Evolutionary conservation across 2,329 filamentous ascomycete genomes (phyloP), one percentile per base, ranked within the genome.

Genomic region (Blumeria hordei): DNA sequence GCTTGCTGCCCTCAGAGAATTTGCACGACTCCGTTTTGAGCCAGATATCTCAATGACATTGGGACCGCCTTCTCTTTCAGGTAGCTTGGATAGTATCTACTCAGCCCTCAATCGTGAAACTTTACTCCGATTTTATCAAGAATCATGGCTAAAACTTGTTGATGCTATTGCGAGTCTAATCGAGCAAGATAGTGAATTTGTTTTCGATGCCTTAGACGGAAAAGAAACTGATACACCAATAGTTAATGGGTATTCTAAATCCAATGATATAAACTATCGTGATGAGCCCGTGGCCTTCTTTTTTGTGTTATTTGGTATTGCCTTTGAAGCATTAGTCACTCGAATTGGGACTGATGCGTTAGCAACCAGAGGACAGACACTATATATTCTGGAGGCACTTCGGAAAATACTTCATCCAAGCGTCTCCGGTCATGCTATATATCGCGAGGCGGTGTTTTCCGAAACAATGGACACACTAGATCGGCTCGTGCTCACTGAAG

Each of bases 201-300:
- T 98, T 3, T 98, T 98, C 64, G 88, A 95, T 67, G 92, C 92
- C 0, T 71, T 98, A 6, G 92, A 98, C 64, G 88, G 88, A 54
- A 94, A 92, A 64, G 76, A 78, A 62, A 70, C 72, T 9, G 74
- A 69, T 21, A 62, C 60, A 21, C 61, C 63, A 35, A 54, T 59
- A 18, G 62, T 59, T 6, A 64, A 67, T 57, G 72, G 71, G 2
- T 70, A 75, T 45, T 70, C 72, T 14, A 85, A 83, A 65, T 76
- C 74, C 3, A 74, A 81, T 52, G 85, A 90, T 60, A 96, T 98
- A 70, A 96, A 96, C 67, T 98, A 98, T 66, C 85, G 92, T 51
- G 90, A 96, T 64, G 92, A 98, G 66, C 92, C 92, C 0, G 87
- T 96, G 1, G 92, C 92, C 0, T 98, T 98, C 73, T 98, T 98